Evolutionary conservation across 1,139 yeast species (phyloP).

Genomic region (Candida pseudoviswanathii): DNA sequence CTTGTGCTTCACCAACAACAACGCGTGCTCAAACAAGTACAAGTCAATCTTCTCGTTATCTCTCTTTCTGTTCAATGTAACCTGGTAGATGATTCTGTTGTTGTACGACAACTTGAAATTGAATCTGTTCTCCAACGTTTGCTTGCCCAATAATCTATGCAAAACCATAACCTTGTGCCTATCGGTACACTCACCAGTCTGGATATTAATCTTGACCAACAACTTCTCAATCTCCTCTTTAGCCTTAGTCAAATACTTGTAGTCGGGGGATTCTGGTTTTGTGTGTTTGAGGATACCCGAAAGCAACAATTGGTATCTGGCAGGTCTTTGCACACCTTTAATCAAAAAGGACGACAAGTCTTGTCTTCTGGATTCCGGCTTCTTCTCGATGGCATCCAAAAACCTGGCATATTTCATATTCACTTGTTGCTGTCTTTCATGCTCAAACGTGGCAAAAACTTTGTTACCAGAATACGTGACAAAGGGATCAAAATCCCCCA

Average conservation of each 20-base stretch:
- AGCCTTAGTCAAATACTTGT: constrained; percentile 69
- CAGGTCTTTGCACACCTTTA: constrained; percentile 95
- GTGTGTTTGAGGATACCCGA: constrained; percentile 85
- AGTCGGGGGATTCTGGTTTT: constrained; percentile 72
- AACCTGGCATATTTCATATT: constrained; percentile 90
- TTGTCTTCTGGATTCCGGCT: constrained; percentile 87
- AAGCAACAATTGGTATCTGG: constrained; percentile 84
- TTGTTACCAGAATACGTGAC: constrained; percentile 94
- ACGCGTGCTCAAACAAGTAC: constrained; percentile 85
- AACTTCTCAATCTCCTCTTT: constrained; percentile 75
- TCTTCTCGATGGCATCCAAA: constrained; percentile 86
- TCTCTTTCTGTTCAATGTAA: constrained; percentile 64
- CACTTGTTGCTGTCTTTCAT: constrained; percentile 90
- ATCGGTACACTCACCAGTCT: constrained; percentile 94
- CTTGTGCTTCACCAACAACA: constrained; percentile 84
- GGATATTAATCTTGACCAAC: constrained; percentile 79
- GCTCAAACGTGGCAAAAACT: constrained; percentile 92
- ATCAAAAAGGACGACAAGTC: constrained; percentile 92
- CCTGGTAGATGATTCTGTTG: constrained; percentile 79
- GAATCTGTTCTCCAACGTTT: constrained; percentile 62
- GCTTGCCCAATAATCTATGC: constrained; percentile 79
- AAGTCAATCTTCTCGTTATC: constrained; percentile 82
- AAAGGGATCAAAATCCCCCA: constrained; percentile 89
- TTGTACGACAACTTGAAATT: constrained; percentile 78
- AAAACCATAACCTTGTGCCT: constrained; percentile 86